These are phyloP conservation scores for Collybia sordida DNA, from an alignment of 768 basidiomycete species.

Conservation along the genomic window DNA sequence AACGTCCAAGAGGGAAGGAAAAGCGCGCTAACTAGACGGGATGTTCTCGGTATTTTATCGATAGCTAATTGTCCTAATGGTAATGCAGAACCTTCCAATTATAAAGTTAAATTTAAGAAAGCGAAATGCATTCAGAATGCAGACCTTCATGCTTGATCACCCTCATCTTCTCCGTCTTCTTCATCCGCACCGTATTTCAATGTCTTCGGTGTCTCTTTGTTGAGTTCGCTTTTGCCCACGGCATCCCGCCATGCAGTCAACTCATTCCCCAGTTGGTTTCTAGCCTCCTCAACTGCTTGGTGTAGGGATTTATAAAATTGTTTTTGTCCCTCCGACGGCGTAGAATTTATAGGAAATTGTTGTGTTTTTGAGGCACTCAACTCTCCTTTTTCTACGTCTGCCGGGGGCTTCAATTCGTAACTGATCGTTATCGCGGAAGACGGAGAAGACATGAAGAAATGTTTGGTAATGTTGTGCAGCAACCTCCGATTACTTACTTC, in stretches of 20 bases:
- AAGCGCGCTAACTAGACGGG: slow-evolving; percentile 40
- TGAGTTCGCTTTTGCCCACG: slow-evolving; percentile 62
- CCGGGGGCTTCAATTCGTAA: slow-evolving; percentile 45
- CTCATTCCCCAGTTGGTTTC: slow-evolving; percentile 58
- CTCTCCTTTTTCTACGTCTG: slow-evolving; percentile 17
- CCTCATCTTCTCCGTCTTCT: slow-evolving; percentile 47
- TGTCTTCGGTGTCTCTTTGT: slow-evolving; percentile 51
- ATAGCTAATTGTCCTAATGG: too few species aligned
- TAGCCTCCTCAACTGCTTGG: slow-evolving; percentile 50
- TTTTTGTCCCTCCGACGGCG: slow-evolving; percentile 20
- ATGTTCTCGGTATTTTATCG: slow-evolving; percentile 8
- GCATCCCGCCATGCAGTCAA: slow-evolving; percentile 75
- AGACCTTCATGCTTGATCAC: slow-evolving; percentile 5
- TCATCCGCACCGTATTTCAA: slow-evolving; percentile 41
- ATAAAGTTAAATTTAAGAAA: too few species aligned
- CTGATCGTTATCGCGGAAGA: slow-evolving; percentile 33
- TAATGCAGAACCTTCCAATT: too few species aligned
- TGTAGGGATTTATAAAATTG: slow-evolving; percentile 53
- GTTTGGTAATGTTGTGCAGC: slow-evolving; percentile 20
- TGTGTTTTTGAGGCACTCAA: slow-evolving; percentile 19
- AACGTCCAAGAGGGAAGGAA: slow-evolving; percentile 75
- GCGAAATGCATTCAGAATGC: not conserved
- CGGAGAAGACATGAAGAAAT: slow-evolving; percentile 16
- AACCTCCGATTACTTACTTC: slow-evolving; percentile 7
- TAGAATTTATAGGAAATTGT: slow-evolving; percentile 16